Evolutionary conservation across 148 eudicot species (phyloP).

Genomic region (Camellia lanceoleosa): DNA sequence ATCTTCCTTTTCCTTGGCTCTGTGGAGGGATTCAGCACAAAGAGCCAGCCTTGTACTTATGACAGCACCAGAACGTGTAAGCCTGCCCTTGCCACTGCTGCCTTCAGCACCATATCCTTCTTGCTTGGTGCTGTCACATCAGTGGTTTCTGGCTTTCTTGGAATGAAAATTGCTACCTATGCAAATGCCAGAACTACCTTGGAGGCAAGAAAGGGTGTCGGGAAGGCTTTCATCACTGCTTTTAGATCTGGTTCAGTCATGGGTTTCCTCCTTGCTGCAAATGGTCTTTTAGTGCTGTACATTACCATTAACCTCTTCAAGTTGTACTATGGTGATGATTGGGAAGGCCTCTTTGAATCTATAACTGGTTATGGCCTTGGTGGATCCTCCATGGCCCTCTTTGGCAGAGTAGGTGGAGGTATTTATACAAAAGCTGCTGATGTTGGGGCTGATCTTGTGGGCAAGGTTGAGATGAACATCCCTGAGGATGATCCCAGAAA

Average conservation of each 20-base stretch:
- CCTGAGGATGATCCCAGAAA: slow-evolving; percentile 96
- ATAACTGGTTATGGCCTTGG: slow-evolving; percentile 97
- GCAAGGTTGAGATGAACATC: slow-evolving; percentile 87
- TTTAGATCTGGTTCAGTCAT: slow-evolving; percentile 98
- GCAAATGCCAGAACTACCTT: slow-evolving; percentile 94
- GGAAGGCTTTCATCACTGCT: slow-evolving; percentile 79
- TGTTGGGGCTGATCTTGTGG: slow-evolving; percentile 97
- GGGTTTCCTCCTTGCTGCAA: slow-evolving; percentile 95
- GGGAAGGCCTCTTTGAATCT: slow-evolving; percentile 92
- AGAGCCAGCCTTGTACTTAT: slow-evolving; percentile 61
- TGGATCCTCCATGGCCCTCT: slow-evolving; percentile 95
- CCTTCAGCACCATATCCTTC: slow-evolving; percentile 79
- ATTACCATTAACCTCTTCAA: slow-evolving; percentile 74
- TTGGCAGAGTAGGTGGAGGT: slow-evolving; percentile 95
- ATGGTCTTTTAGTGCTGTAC: slow-evolving; percentile 79
- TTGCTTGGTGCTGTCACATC: slow-evolving; percentile 84
- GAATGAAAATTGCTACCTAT: slow-evolving; percentile 95
- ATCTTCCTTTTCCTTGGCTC: slow-evolving; percentile 96
- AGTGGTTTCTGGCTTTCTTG: slow-evolving; percentile 85
- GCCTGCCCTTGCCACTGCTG: slow-evolving; percentile 87
- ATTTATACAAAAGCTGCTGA: slow-evolving; percentile 95
- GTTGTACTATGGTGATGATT: slow-evolving; percentile 89
- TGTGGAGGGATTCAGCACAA: slow-evolving; percentile 91
- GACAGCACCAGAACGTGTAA: slow-evolving; percentile 67
- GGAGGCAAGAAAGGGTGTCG: slow-evolving; percentile 95